Evolutionary conservation across 78 protist species (phyloP), one percentile per base, ranked within the genome.

Genomic region (Tieghemostelium lacteum): DNA sequence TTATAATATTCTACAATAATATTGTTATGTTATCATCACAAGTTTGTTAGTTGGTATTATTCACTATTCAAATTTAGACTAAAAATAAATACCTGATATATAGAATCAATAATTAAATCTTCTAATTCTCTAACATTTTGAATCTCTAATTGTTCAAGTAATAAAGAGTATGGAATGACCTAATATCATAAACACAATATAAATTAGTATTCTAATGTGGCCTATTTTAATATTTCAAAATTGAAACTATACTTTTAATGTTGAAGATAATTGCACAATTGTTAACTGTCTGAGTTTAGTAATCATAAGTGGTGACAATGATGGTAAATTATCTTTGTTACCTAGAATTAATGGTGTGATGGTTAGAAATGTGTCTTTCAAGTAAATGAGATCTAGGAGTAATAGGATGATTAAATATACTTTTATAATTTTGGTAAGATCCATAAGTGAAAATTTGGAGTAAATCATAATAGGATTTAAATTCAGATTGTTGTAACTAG

Each of bases 101-200:
- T 88, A 16, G 87, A 75, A 55, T 88, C 93, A 17, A 88, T 88
- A 40, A 88, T 65, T 31, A 88, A 63, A 63, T 88, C 93, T 66
- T 88, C 93, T 58, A 88, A 74, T 54, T 88, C 93, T 88, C 93
- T 69, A 37, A 88, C 61, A 60, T 75, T 77, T 3, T 37, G 8
- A n/a, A 88, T 88, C 17, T 65, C 93, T 33, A 88, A 49, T 36
- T 75, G 75, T 37, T 69, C 40, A 60, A 61, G 87, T 36, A 88
- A 62, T 8, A 70, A 24, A 24, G 86, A 31, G 49, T 88, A 88
- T 42, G 78, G 78, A 50, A 88, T 69, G 31, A 72, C 78, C 87
- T 78, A 19, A 19, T 17, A 26, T 45, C 17, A 34, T 31, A 10
- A 19, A 16, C n/a, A 39, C 50, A n/a, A 60, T 26, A 8, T 20